These are phyloP conservation scores for Phaffomyces thermotolerans DNA, from an alignment of 805 yeast species.

Conservation along the genomic window DNA sequence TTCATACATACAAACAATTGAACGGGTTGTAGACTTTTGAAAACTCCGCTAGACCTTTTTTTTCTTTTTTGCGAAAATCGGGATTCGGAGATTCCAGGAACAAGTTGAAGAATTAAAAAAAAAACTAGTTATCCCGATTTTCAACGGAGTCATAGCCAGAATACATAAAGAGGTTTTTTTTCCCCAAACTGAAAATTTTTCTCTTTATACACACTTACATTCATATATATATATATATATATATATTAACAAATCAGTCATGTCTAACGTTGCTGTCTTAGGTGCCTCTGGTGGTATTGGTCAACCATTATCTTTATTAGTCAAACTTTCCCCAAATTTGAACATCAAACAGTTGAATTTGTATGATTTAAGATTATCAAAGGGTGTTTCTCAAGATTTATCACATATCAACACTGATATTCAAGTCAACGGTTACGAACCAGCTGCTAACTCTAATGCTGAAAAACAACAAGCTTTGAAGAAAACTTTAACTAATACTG, in stretches of 20 bases:
- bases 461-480: constrained; percentile 41
- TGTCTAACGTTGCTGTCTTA: constrained; percentile 66
- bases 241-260: too few relatives aligned
- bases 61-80: too few relatives aligned
- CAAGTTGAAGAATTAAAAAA: too few relatives aligned
- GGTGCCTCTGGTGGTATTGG: constrained; percentile 97
- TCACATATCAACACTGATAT: constrained; percentile 74
- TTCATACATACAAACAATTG: too few relatives aligned
- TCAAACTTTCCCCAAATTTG: constrained; percentile 55
- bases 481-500: constrained; percentile 35
- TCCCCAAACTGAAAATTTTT: neutral
- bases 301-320: constrained; percentile 78
- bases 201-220: too few relatives aligned
- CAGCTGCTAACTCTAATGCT: constrained; percentile 43
- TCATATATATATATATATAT: too few relatives aligned
- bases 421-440: constrained; percentile 51
- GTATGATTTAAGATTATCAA: constrained; percentile 77
- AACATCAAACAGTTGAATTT: constrained; percentile 57
- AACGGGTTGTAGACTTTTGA: too few relatives aligned
- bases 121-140: too few relatives aligned
- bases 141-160: neutral
- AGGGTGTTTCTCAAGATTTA: constrained; percentile 86
- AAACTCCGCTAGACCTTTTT: too few relatives aligned
- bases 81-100: too few relatives aligned
- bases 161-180: neutral